Evolutionary conservation across 768 basidiomycete species (phyloP), one percentile per base, ranked within the genome.

Genomic region (Boletus rubescentipes): DNA sequence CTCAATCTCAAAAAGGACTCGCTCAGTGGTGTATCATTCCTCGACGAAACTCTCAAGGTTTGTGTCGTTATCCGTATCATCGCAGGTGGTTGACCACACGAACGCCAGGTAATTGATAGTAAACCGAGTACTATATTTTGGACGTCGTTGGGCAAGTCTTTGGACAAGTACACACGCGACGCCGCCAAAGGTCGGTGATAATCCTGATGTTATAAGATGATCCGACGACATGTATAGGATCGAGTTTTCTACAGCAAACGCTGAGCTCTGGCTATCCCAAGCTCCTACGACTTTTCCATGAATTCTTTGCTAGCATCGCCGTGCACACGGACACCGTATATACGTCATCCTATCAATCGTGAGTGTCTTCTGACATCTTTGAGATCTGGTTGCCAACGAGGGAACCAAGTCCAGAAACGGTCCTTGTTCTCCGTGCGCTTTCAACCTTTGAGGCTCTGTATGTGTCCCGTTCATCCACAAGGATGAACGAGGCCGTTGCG

Each of bases 261-360:
- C 74, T 99, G 37, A 86, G 87, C 60, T 76, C 84, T 2, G 89
- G 91, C 16, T 98, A 98, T 72, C 93, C 95, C 4, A 82, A 83
- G 45, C 76, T 99, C 3, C 69, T 99, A 9, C 82, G 97, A 10
- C 79, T 98, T 2, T 95, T 99, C 72, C 97, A 99, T 51, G 93
- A 94, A 37, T 97, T 99, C 73, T 99, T 99, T 67, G 85, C 89
- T 30, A 94, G 94, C 68, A 93, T 98, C 48, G 86, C 93, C 3
- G 89, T 96, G 11, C 91, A 98, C 66, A 97, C 97, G 2, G 96
- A 98, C 65, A 98, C 97, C 0, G 75, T 91, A 7, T 98, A 98
- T 67, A 86, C 84, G 0, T 83, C 86, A 48, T 78, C 82, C 1
- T 81, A 89, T 46, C 97, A 99, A 73, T 93, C 91, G 93, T 91